Evolutionary conservation across 345 rosid genomes (phyloP), one percentile per base, ranked within the genome.

Genomic region (Citrus cavaleriei): DNA sequence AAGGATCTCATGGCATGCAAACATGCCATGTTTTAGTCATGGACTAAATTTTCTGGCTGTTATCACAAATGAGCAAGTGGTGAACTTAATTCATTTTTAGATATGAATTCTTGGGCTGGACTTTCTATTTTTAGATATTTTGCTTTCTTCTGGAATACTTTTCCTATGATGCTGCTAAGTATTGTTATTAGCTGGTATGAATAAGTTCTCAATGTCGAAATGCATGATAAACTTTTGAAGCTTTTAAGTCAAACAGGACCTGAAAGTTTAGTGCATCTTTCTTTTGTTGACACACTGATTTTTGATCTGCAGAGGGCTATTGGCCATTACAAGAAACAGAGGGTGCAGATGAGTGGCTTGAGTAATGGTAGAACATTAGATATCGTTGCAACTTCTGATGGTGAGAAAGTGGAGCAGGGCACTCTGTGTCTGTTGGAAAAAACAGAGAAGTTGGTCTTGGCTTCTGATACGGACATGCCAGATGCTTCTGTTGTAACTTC

Each of bases 311-410:
- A 96, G 99, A 88, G 84, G 82, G 97, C 98, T 24, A 85, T 96
- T 89, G 87, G 86, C 76, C 86, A 89, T 16, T 96, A 94, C 86
- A 96, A 86, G 90, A 92, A 87, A 84, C 92, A 91, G 79, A 85
- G 89, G 80, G 80, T 85, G 60, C 90, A 86, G 69, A 73, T 83
- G 9, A 81, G 84, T 67, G 87, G 90, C 68, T 73, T 86, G 63
- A 81, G 81, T 59, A 78, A 76, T 58, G 73, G 79, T 40, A 77
- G 83, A 21, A 78, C 40, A 51, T 59, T 79, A 67, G 87, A 85
- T 78, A 66, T 74, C 24, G 69, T 83, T 78, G 76, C 85, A 60
- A 61, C 81, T 14, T 67, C 88, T 40, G 67, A 79, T 72, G 63
- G 32, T n/a, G 85, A 67, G 72, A 77, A 76, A 54, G 73, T 73